Evolutionary conservation across 1,139 yeast genomes (phyloP).

Genomic region (Sugiyamaella novakii): DNA sequence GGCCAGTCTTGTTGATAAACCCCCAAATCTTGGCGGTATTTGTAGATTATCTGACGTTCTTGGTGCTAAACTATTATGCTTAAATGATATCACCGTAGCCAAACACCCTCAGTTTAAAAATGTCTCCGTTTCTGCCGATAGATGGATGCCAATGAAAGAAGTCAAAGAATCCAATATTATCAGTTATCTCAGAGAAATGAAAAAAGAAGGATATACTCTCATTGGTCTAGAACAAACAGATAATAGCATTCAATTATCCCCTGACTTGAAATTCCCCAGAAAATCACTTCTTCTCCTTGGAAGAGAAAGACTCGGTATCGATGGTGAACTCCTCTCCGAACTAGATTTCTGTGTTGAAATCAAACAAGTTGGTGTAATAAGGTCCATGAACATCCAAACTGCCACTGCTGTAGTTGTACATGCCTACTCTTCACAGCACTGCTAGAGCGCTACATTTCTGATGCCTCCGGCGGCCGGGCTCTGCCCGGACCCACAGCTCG

Average conservation of each 20-base stretch:
- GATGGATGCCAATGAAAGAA: conserved; percentile 94
- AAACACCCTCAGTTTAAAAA: conserved; percentile 70
- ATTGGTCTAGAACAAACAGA: conserved; percentile 94
- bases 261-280: conserved; percentile 67
- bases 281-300: conserved; percentile 81
- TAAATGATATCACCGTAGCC: conserved; percentile 67
- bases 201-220: conserved; percentile 77
- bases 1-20: conserved; percentile 85
- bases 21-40: conserved; percentile 92
- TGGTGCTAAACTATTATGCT: conserved; percentile 81
- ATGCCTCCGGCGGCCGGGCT: conserved; percentile 2
- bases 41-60: conserved; percentile 89
- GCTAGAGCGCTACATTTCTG: conserved; percentile 24
- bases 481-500: neutral
- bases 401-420: conserved; percentile 94
- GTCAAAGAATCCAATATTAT: conserved; percentile 58
- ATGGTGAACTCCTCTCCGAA: conserved; percentile 80
- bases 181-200: conserved; percentile 61
- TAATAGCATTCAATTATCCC: conserved; percentile 68
- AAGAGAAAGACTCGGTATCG: conserved; percentile 87
- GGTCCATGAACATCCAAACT: conserved; percentile 96
- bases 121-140: conserved; percentile 93
- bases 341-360: conserved; percentile 87
- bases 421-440: conserved; percentile 81
- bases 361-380: conserved; percentile 85